Evolutionary conservation across 176 grass and related monocot species (phyloP), one percentile per base, ranked within the genome.

Genomic region (Alopecurus myosuroides): DNA sequence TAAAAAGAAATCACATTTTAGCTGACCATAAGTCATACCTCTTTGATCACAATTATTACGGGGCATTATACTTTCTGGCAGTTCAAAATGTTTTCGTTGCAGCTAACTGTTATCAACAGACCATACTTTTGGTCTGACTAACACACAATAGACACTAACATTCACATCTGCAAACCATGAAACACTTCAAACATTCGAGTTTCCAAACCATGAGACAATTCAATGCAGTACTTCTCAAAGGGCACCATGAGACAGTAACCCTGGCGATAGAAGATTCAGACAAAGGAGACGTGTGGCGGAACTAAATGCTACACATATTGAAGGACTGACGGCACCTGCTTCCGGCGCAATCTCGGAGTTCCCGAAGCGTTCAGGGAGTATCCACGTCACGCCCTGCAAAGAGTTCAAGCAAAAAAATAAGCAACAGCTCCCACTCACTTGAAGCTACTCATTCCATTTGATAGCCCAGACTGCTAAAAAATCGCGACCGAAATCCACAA

Each of bases 281-380:
- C 20, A 64, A 55, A 65, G 9, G 9, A 66, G 9, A 2, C 30
- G 7, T 49, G 37, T 1, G 7, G 20, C 22, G 25, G 25, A n/a
- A 71, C 53, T 36, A 77, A 78, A 73, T 72, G 52, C 26, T 86
- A 78, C 23, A 44, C 41, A 20, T 55, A 71, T 8, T 29, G 19
- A 77, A 78, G 51, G 34, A 78, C 29, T 89, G 40, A 83, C 40
- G 65, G 20, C 23, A 99, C 97, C 91, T 99, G 97, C 97, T 94
- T 99, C 97, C 3, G 93, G 93, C 9, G 84, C 90, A 35, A 99
- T 99, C 81, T 99, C 91, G 2, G 94, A 99, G 86, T 96, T 94
- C 77, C 91, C 92, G 12, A 99, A 99, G 41, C 97, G 94, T 78
- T 99, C 97, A 0, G 97, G 94, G 11, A 99, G 97, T 76, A 99